Evolutionary conservation across 169 alveolate genomes (phyloP).

Genomic region (Eimeria acervulina): DNA sequence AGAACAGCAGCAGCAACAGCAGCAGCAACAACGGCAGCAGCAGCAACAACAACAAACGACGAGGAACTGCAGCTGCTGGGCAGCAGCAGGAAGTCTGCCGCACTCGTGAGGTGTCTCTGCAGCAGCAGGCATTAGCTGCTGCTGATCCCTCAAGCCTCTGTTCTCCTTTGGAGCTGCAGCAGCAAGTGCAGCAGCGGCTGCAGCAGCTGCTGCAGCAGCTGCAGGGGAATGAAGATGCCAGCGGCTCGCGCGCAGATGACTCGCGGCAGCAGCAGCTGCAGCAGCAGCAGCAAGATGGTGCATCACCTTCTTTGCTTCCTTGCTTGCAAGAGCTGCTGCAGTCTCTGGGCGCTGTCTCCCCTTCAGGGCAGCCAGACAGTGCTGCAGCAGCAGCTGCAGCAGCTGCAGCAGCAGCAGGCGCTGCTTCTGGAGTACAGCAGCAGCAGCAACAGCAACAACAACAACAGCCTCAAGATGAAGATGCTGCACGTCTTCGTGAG

Average conservation of each 20-base stretch:
- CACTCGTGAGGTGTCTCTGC: conserved; percentile 42
- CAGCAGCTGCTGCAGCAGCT: conserved; percentile 77
- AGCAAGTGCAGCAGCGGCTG: conserved; percentile 77
- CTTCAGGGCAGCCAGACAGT: conserved; percentile 32
- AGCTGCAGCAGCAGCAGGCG: conserved; percentile 51
- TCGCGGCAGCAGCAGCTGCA: conserved; percentile 9
- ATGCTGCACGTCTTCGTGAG: conserved; percentile 42
- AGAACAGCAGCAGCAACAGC: conserved; percentile 53
- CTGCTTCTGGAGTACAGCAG: conserved; percentile 33
- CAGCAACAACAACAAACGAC: conserved; percentile 15
- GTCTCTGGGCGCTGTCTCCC: conserved; percentile 58
- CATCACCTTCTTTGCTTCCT: conserved; percentile 38
- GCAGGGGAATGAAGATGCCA: conserved; percentile 11
- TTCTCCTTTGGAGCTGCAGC: conserved; percentile 55
- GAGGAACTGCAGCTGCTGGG: conserved; percentile 33
- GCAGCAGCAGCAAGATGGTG: conserved; percentile 41
- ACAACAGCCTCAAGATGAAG: conserved; percentile 35
- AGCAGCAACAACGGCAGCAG: conserved; percentile 9
- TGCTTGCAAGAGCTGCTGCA: conserved; percentile 64
- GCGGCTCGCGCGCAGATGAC: conserved; percentile 12
- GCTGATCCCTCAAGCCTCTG: background rate
- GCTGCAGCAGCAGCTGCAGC: conserved; percentile 38
- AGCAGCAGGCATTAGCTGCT: conserved; percentile 14
- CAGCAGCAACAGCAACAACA: conserved; percentile 54
- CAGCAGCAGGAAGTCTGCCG: conserved; percentile 28